Conservation (phyloP, 805 yeast species). For the Candida arabinofermentans region DNA sequence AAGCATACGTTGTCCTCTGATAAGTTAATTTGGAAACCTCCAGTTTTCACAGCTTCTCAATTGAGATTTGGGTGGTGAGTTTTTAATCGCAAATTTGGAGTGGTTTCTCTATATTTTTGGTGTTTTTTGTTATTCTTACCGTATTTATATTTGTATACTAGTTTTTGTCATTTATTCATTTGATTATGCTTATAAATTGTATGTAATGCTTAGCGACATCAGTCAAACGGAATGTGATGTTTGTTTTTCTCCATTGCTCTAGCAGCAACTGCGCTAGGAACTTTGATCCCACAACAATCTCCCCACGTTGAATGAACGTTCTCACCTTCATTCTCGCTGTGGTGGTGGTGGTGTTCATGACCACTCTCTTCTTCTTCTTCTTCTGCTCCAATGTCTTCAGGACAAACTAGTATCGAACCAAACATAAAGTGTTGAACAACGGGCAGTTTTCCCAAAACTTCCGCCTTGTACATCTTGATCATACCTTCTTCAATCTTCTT, state of each 20-base stretch:
- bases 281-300: conserved; percentile 87
- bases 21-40: conserved; percentile 87
- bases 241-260: conserved; percentile 42
- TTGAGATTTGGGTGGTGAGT: conserved; percentile 89
- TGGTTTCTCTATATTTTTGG: neutral
- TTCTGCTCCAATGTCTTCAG: conserved; percentile 53
- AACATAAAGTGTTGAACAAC: conserved; percentile 93
- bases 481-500: conserved; percentile 87
- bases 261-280: conserved; percentile 96
- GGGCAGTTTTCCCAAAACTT: conserved; percentile 85
- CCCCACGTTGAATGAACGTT: conserved; percentile 15
- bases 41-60: conserved; percentile 93
- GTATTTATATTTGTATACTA: neutral
- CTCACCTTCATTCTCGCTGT: conserved; percentile 12
- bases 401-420: conserved; percentile 66
- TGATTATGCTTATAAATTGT: neutral
- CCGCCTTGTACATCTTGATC: conserved; percentile 93
- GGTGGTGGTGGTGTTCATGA: conserved; percentile 14
- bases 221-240: conserved; percentile 66
- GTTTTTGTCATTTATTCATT: neutral
- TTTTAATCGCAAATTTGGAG: neutral
- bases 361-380: conserved; percentile 25
- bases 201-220: neutral
- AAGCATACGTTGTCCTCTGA: conserved; percentile 72
- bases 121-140: neutral